Evolutionary conservation across 2,329 filamentous ascomycete species (phyloP).

Genomic region (Rhytidhysteron rufulum): DNA sequence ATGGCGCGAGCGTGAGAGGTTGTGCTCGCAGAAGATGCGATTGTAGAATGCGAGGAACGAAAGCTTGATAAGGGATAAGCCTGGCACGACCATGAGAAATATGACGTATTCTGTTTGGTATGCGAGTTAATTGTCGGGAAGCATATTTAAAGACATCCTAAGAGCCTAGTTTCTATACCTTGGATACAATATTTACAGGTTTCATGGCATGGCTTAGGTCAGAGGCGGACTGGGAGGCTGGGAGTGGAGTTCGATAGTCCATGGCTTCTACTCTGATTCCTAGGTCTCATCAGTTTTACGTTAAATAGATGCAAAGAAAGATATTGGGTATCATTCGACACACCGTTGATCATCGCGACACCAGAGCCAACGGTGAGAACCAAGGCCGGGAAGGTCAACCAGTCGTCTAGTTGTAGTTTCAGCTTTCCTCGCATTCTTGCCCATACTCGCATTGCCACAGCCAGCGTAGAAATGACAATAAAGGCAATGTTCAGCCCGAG

Average conservation of each 20-base stretch:
- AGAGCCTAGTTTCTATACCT: not conserved
- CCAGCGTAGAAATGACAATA: not conserved
- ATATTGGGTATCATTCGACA: no score
- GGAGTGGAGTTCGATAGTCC: not conserved
- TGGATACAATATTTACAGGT: not conserved
- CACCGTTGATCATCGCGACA: not conserved
- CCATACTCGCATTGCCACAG: not conserved
- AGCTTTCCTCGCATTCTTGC: not conserved
- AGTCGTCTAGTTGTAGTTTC: not conserved
- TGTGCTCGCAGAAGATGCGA: constrained; percentile 1
- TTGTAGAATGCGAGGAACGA: constrained; percentile 6
- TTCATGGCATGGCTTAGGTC: not conserved
- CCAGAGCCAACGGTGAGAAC: not conserved
- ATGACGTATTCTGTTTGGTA: not conserved
- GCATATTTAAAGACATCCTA: not conserved
- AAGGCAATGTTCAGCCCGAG: constrained; percentile 34
- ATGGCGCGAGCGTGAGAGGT: not conserved
- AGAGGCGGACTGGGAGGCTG: not conserved
- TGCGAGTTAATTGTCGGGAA: not conserved
- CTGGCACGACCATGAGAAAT: not conserved
- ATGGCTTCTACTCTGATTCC: not conserved
- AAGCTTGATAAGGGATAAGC: constrained; percentile 2
- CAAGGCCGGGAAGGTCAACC: not conserved
- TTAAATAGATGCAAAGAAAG: no score
- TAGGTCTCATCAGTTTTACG: no score